A percentile compares a stretch with the other conserved stretches of the same genome.
These are phyloP conservation scores for Onygenales sp. DNA, from an alignment of 2,329 filamentous ascomycete genomes.

Conservation along the genomic window DNA sequence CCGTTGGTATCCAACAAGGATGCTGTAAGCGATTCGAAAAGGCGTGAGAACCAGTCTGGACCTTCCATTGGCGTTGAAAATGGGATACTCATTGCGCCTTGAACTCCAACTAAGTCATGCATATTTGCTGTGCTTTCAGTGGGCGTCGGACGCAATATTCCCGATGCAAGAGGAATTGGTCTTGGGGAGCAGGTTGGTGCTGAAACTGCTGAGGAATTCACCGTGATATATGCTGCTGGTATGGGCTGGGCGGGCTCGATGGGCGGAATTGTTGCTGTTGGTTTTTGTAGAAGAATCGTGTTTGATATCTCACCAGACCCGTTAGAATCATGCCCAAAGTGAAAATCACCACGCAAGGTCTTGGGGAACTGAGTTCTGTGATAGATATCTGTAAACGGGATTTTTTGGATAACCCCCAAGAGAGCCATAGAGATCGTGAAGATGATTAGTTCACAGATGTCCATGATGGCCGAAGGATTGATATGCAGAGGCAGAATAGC, in stretches of 20 bases:
- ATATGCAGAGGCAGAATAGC: neutral
- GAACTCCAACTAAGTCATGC: neutral
- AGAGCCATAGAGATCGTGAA: constrained; percentile 14
- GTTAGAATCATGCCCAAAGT: constrained; percentile 3
- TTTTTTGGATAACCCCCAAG: constrained; percentile 10
- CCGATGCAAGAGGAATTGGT: neutral
- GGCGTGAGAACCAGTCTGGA: neutral
- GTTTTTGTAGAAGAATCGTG: neutral
- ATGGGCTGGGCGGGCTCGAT: neutral
- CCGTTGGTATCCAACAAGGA: neutral
- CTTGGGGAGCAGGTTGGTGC: neutral
- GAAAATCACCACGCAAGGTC: constrained; percentile 4
- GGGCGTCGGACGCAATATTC: neutral
- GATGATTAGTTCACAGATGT: constrained; percentile 10
- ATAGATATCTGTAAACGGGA: constrained; percentile 3
- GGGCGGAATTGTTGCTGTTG: neutral
- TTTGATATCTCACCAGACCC: neutral
- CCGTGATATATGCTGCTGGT: neutral
- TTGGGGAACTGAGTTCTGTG: constrained; percentile 3
- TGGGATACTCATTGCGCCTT: neutral
- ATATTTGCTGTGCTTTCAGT: neutral
- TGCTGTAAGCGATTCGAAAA: neutral
- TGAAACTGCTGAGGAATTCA: neutral
- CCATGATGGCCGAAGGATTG: constrained; percentile 8
- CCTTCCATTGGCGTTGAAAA: neutral